Percentiles rank a stretch among this genome's conserved stretches.
Conservation (phyloP, 2,329 filamentous ascomycete species). For the Aspergillus intermedius region DNA sequence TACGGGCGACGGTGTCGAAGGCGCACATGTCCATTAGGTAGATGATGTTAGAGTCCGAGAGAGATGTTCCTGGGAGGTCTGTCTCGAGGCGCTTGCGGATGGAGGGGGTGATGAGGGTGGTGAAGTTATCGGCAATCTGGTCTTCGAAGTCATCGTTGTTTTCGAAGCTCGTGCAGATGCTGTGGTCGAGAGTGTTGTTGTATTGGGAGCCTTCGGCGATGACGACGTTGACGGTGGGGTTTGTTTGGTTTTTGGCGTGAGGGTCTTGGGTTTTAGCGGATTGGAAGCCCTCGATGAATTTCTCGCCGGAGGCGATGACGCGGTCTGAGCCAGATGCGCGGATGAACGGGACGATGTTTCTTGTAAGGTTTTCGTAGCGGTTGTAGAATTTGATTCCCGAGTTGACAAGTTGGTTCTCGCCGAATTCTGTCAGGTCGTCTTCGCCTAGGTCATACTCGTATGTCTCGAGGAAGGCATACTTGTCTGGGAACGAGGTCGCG, state of each 20-base stretch:
- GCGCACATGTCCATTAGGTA: constrained; percentile 84
- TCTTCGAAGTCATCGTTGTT: constrained; percentile 48
- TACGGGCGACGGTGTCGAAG: constrained; percentile 66
- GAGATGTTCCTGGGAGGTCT: constrained; percentile 60
- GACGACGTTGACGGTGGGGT: constrained; percentile 58
- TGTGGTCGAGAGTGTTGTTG: constrained; percentile 80
- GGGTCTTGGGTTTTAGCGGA: constrained; percentile 43
- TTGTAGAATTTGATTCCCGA: constrained; percentile 70
- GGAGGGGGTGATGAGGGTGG: constrained; percentile 37
- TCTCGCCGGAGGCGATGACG: constrained; percentile 66
- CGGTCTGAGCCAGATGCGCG: constrained; percentile 64
- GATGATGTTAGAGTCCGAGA: constrained; percentile 58
- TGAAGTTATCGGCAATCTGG: constrained; percentile 58
- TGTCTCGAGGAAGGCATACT: constrained; percentile 63
- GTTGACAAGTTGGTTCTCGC: constrained; percentile 63
- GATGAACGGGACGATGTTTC: constrained; percentile 58
- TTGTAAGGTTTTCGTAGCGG: constrained; percentile 61
- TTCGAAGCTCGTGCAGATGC: constrained; percentile 65
- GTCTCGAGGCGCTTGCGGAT: constrained; percentile 65
- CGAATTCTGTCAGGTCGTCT: constrained; percentile 63
- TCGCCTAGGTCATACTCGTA: constrained; percentile 66
- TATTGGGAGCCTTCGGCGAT: constrained; percentile 55
- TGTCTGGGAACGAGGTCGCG: constrained; percentile 50
- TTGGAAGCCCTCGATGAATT: constrained; percentile 71
- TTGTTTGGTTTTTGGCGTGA: constrained; percentile 39